Evolutionary conservation across 306 rosid species (phyloP).

Genomic region (Quercus bicolor): DNA sequence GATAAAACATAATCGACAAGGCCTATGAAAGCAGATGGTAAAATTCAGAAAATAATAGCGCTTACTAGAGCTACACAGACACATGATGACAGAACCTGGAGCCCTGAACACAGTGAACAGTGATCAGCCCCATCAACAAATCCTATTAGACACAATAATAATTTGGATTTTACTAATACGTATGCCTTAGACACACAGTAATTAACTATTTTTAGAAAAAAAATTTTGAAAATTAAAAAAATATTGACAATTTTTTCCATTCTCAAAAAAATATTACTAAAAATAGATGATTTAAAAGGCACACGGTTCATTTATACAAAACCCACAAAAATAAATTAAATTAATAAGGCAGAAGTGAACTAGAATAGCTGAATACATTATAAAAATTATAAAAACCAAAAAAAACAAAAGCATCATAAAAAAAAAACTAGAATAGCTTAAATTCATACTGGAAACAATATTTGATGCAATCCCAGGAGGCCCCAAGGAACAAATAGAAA

Average conservation of each 20-base stretch:
- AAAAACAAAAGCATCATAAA: too few relatives aligned
- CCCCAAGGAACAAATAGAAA: conserved; percentile 12
- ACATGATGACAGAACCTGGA: not conserved
- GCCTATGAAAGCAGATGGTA: not conserved
- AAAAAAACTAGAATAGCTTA: not conserved
- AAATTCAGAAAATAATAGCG: not conserved
- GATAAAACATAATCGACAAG: not conserved
- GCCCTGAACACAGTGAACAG: not conserved
- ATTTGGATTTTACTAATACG: not conserved
- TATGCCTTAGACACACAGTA: too few relatives aligned
- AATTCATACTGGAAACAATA: conserved; percentile 6
- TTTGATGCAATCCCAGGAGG: conserved; percentile 21
- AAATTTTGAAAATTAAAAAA: too few relatives aligned
- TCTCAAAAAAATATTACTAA: too few relatives aligned
- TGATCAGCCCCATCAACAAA: too few relatives aligned
- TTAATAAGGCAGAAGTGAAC: not conserved
- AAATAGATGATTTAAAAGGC: too few relatives aligned
- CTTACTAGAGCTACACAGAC: not conserved
- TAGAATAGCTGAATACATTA: not conserved
- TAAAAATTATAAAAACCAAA: too few relatives aligned
- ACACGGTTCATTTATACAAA: not conserved
- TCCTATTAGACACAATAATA: not conserved
- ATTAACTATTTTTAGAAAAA: too few relatives aligned
- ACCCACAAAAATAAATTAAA: not conserved
- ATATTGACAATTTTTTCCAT: too few relatives aligned